Evolutionary conservation across 768 basidiomycete species (phyloP), one percentile per base, ranked within the genome.

Genomic region (Collybia mongolica): DNA sequence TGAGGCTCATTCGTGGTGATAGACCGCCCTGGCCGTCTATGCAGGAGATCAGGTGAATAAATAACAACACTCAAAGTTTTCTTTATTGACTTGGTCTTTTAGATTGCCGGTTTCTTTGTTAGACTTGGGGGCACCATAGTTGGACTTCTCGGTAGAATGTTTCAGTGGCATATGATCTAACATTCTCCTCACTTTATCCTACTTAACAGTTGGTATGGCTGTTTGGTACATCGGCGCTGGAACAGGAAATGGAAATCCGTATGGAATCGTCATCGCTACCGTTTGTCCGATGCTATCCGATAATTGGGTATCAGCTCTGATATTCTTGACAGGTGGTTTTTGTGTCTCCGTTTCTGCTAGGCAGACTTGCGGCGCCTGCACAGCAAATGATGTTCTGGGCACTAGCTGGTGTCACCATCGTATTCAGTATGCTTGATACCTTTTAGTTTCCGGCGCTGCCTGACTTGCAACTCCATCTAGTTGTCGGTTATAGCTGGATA

Each of bases 171-270:
- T 9, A 2, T 32, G 32, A 32, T 32, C 9, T 32, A 11, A 12
- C 11, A 32, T 32, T 32, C 11, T 3, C 11, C 32, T 32, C 14
- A 32, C 3, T 26, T 26, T 26, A 26, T 26, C 20, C 20, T 20
- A 11, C 26, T 14, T 12, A 18, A 46, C 35, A 65, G 69, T 70
- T 41, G 75, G 74, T 7, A 69, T 74, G 64, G 70, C 60, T 6
- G 64, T 67, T 14, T 76, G 75, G 75, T 76, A 76, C 48, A 74
- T 76, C 6, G 71, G 72, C 3, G 64, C 73, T 19, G 73, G 73
- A 5, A 42, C 48, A 22, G 69, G 66, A 8, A 44, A 59, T 26
- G 75, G 73, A 20, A 75, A 74, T 44, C 68, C 72, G 12, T 75
- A 74, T 49, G 73, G 71, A 20, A 54, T 74, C 5, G 73, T 73